phyloP scores from a whole-genome alignment of 208 protist genomes.

The Tritrichomonas foetus region DNA sequence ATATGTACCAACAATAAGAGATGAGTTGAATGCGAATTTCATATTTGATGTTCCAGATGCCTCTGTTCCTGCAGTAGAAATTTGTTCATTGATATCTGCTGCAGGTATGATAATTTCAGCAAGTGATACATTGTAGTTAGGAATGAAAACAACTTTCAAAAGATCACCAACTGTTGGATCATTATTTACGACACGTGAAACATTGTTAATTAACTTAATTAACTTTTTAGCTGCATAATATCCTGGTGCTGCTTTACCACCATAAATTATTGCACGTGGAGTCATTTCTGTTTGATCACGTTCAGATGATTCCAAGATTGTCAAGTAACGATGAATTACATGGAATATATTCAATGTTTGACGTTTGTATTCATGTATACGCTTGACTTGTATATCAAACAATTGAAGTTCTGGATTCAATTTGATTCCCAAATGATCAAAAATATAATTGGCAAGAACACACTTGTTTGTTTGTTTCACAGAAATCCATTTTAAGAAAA shows the following conservation, averaged over 20 bases:
- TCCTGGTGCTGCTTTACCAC: slow-evolving; percentile 70
- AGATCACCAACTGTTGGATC: slow-evolving; percentile 60
- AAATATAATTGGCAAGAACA: background rate
- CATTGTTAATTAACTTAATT: slow-evolving; percentile 72
- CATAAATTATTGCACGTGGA: slow-evolving; percentile 59
- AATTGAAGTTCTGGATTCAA: slow-evolving; percentile 49
- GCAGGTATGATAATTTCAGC: slow-evolving; percentile 74
- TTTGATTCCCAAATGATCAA: background rate
- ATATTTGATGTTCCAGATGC: slow-evolving; percentile 75
- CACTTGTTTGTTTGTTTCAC: too few relatives aligned
- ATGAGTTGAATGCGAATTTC: slow-evolving; percentile 75
- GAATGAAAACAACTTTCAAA: slow-evolving; percentile 71
- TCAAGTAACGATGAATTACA: slow-evolving; percentile 64
- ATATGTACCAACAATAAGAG: slow-evolving; percentile 69
- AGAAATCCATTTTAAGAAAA: too few relatives aligned
- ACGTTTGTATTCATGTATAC: slow-evolving; percentile 80
- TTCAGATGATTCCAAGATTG: slow-evolving; percentile 52
- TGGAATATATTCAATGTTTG: slow-evolving; percentile 71
- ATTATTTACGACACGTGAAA: slow-evolving; percentile 69
- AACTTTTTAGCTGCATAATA: slow-evolving; percentile 73
- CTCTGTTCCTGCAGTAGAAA: slow-evolving; percentile 73
- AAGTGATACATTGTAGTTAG: slow-evolving; percentile 72
- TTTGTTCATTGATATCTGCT: slow-evolving; percentile 72
- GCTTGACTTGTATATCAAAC: slow-evolving; percentile 72
- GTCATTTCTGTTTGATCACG: slow-evolving; percentile 42